Percentiles rank a stretch among this genome's conserved stretches.
These are phyloP conservation scores for Carex arenaria DNA, from an alignment of 202 grass and related monocot species.

Conservation along the genomic window DNA sequence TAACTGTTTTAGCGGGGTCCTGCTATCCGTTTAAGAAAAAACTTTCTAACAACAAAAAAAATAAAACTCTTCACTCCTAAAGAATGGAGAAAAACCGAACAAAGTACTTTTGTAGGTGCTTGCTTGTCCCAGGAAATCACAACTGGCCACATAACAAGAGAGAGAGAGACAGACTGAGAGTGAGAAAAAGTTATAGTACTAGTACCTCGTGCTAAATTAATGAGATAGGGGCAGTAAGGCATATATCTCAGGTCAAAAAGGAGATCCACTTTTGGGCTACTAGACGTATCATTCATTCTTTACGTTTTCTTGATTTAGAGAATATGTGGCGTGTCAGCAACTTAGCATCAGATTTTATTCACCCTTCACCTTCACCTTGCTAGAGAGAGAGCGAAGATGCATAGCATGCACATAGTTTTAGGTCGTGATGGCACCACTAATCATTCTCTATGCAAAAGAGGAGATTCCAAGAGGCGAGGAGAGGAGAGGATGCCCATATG, in stretches of 20 bases:
- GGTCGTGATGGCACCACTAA: slow-evolving; percentile 27
- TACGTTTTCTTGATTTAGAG: slow-evolving; percentile 64
- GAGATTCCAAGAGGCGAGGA: slow-evolving; percentile 23
- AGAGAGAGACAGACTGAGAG: background rate
- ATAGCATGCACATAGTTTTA: slow-evolving; percentile 6
- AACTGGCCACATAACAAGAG: slow-evolving; percentile 13
- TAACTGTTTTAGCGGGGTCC: background rate
- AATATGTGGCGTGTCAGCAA: slow-evolving; percentile 45
- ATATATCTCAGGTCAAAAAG: slow-evolving; percentile 66
- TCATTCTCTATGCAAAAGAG: slow-evolving; percentile 21
- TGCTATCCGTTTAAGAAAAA: background rate
- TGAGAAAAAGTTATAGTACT: background rate
- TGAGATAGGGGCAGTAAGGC: slow-evolving; percentile 4
- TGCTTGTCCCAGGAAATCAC: slow-evolving; percentile 23
- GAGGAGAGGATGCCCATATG: slow-evolving; percentile 9
- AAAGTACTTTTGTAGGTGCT: slow-evolving; percentile 19
- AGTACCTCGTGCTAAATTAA: slow-evolving; percentile 18
- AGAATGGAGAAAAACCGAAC: slow-evolving; percentile 20
- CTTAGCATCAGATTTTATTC: slow-evolving; percentile 57
- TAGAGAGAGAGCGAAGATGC: background rate
- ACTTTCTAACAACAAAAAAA: background rate
- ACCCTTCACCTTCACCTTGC: slow-evolving; percentile 15
- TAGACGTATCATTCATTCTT: slow-evolving; percentile 33
- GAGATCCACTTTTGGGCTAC: slow-evolving; percentile 31
- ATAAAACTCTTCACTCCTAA: background rate